Conservation (phyloP, 1,284 basidiomycete species). For the Irpex sp. region DNA sequence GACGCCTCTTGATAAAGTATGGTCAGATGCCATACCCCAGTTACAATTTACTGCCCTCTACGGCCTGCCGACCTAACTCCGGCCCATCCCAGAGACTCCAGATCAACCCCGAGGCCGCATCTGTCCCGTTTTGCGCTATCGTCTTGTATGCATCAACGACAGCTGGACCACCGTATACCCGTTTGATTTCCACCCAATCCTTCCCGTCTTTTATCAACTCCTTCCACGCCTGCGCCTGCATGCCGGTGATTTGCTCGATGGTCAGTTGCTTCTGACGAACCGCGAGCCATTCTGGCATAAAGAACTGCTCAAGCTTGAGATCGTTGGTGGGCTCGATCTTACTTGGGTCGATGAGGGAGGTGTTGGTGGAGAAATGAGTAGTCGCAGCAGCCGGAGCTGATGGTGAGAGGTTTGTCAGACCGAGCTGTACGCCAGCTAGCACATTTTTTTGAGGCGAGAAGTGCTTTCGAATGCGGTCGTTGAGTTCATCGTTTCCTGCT, state of each 20-base stretch:
- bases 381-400: conserved; percentile 20
- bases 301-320: conserved; percentile 43
- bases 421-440: conserved; percentile 41
- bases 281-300: conserved; percentile 62
- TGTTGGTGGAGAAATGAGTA: conserved; percentile 22
- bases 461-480: conserved; percentile 32
- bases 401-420: conserved; percentile 49
- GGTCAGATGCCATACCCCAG: conserved; percentile 1
- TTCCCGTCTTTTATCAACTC: conserved; percentile 48
- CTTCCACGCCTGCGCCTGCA: conserved; percentile 51
- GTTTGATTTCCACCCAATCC: conserved; percentile 47
- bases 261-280: conserved; percentile 43
- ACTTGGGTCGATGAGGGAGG: conserved; percentile 17
- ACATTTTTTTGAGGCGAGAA: conserved; percentile 35
- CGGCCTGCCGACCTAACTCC: conserved; percentile 5
- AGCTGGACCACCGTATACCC: conserved; percentile 37
- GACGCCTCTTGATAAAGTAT: background rate
- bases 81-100: conserved; percentile 56
- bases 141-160: conserved; percentile 44
- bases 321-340: conserved; percentile 21
- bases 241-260: conserved; percentile 36
- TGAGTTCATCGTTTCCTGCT: conserved; percentile 47
- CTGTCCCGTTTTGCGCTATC: conserved; percentile 38
- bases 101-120: conserved; percentile 48
- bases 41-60: conserved; percentile 3